Base-by-base conservation (phyloP, 2,329 filamentous ascomycete species). In the Exophiala alcalophila region DNA sequence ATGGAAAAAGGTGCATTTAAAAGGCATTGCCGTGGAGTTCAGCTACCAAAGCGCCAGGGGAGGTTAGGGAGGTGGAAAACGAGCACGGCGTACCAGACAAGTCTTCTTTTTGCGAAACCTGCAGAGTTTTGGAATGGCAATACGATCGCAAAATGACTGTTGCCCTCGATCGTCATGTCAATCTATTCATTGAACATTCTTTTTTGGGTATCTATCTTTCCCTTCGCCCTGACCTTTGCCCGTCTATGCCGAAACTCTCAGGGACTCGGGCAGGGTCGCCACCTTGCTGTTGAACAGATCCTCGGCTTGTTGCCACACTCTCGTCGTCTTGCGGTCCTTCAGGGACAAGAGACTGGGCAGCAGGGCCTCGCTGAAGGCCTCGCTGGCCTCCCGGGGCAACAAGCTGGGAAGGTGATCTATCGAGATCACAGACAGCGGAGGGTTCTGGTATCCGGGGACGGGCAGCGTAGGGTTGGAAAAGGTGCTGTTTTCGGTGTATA, bases 391-490 rank as follows among this genome's bases (percentile, higher is more conserved):
- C 39, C 91, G 76, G 1, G 91, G 86, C 25, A 97, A 73, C 54
- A 96, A 77, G 39, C 81, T 84, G 3, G 88, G 87, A 38, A 94
- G 74, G 61, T 94, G 87, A 65, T 94, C 86, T 59, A 94, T 92
- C 63, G 81, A 84, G 66, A 96, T 94, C 56, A 96, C 86, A 33
- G 78, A 82, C 43, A 95, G 68, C 5, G 77, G 75, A 1, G 80
- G 76, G 39, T 73, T 68, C 32, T 65, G 73, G 59, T 69, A 78
- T 52, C 74, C 80, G 23, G 79, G 70, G 16, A 92, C 84, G 1
- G 81, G 76, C 0, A 94, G 82, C 1, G 88, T 95, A n/a, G 90
- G 91, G 61, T 86, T 81, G 61, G 81, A 79, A 62, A 96, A 96
- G 15, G 88, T 92, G 33, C 86, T 95, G 65, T 86, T 86, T 61